phyloP scores from a whole-genome alignment of 2,329 filamentous ascomycete genomes.

The Trichoderma aggressivum region DNA sequence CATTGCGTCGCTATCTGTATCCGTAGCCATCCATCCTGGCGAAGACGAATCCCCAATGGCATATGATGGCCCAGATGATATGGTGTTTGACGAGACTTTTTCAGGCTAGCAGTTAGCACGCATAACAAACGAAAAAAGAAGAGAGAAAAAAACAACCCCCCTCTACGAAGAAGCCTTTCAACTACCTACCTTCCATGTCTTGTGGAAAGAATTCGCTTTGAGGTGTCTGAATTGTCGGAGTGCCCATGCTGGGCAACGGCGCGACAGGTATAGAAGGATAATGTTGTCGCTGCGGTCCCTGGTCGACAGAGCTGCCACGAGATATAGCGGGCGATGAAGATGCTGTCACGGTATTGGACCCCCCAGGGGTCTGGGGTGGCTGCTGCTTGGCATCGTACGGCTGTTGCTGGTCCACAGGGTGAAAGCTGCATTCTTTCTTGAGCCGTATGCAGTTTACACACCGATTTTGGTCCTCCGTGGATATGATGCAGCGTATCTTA shows the following conservation, averaged over 20 bases:
- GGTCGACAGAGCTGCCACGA: constrained; percentile 41
- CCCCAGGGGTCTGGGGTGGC: constrained; percentile 37
- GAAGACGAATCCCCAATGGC: constrained; percentile 39
- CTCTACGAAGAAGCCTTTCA: background rate
- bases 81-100: constrained; percentile 35
- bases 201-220: constrained; percentile 37
- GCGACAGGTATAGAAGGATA: constrained; percentile 45
- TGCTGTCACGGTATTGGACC: constrained; percentile 41
- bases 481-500: constrained; percentile 87
- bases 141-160: background rate
- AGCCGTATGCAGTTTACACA: constrained; percentile 91
- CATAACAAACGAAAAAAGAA: background rate
- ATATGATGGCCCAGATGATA: constrained; percentile 33
- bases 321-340: constrained; percentile 49
- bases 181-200: constrained; percentile 44
- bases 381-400: constrained; percentile 46
- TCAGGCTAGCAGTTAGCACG: background rate
- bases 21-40: constrained; percentile 45
- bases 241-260: constrained; percentile 43
- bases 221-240: constrained; percentile 36
- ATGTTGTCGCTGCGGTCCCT: constrained; percentile 36
- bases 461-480: constrained; percentile 70
- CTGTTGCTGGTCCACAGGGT: constrained; percentile 76
- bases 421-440: constrained; percentile 93
- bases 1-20: constrained; percentile 37